Conservation (phyloP, 805 yeast genomes). For the Cyberlindnera suaveolens region DNA sequence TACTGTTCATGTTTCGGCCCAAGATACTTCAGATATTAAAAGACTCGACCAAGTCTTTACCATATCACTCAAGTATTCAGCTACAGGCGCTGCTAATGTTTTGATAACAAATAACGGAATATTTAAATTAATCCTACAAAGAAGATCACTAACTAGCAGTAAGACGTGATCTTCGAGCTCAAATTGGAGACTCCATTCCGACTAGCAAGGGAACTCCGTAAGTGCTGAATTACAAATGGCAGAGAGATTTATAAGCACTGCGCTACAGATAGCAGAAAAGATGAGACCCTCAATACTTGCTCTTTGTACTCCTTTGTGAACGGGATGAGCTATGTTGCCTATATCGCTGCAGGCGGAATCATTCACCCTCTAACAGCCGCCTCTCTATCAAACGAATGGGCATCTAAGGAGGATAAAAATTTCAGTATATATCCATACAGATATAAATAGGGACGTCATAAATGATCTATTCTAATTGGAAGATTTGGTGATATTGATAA, state of each 20-base stretch:
- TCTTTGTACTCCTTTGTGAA: constrained; percentile 44
- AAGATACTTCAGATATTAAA: constrained; percentile 18
- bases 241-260: constrained; percentile 29
- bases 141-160: constrained; percentile 33
- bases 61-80: constrained; percentile 49
- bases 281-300: constrained; percentile 78
- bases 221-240: too few relatives aligned
- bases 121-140: constrained; percentile 56
- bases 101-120: constrained; percentile 88
- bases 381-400: constrained; percentile 60
- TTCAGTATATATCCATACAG: constrained; percentile 43
- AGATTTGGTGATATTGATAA: constrained; percentile 44
- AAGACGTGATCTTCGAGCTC: constrained; percentile 64
- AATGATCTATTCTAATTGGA: constrained; percentile 32
- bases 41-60: constrained; percentile 21
- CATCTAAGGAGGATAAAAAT: constrained; percentile 38
- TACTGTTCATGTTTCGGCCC: constrained; percentile 42
- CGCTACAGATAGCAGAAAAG: constrained; percentile 50
- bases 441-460: constrained; percentile 32
- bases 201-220: constrained; percentile 62
- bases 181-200: constrained; percentile 76
- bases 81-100: constrained; percentile 60
- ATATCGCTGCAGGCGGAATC: constrained; percentile 83
- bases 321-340: constrained; percentile 42
- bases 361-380: constrained; percentile 62